phyloP scores from a whole-genome alignment of 2,329 filamentous ascomycete species.

The Paecilomyces formosus region DNA sequence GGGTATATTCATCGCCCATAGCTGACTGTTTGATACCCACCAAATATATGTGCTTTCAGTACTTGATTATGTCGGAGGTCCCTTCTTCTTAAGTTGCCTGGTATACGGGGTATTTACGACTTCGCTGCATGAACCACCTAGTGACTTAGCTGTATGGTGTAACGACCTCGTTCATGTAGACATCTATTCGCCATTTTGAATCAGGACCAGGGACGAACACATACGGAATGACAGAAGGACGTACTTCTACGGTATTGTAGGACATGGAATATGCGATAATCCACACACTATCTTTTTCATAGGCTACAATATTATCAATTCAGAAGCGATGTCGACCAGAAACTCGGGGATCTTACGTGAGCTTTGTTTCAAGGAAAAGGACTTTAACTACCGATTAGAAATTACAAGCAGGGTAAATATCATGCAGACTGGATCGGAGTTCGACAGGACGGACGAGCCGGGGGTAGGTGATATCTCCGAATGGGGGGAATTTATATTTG shows the following conservation, averaged over 20 bases:
- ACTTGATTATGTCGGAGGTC: not conserved
- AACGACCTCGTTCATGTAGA: no score
- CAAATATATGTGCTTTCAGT: not conserved
- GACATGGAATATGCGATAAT: not conserved
- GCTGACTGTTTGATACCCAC: not conserved
- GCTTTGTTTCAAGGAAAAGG: not conserved
- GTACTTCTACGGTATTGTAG: no score
- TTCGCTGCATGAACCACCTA: not conserved
- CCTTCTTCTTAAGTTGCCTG: not conserved
- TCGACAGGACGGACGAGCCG: not conserved
- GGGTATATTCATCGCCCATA: no score
- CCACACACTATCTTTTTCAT: not conserved
- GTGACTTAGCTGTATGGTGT: no score
- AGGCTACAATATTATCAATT: not conserved
- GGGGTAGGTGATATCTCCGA: not conserved
- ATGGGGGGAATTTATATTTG: slow-evolving; percentile 12
- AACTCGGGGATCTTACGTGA: not conserved
- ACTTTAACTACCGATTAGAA: not conserved
- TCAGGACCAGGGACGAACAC: not conserved
- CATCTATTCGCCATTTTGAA: no score
- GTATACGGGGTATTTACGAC: not conserved
- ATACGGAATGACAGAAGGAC: no score
- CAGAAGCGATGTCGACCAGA: not conserved
- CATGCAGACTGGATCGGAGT: not conserved
- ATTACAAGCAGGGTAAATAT: not conserved